phyloP scores from a whole-genome alignment of 169 alveolate genomes.

The Blepharisma undulans region DNA sequence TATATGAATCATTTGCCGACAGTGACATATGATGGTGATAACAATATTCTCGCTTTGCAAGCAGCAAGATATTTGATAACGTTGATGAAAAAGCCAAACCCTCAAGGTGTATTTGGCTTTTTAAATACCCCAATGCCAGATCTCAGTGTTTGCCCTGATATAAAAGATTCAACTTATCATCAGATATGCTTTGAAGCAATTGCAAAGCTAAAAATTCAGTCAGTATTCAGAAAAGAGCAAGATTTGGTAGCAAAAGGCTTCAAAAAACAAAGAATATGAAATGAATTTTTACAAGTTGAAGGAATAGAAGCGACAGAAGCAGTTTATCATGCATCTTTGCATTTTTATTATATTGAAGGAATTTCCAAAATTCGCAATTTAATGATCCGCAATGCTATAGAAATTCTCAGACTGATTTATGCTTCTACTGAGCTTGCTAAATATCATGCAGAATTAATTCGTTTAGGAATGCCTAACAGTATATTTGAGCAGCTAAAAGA shows the following conservation, averaged over 20 bases:
- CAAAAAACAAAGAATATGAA: neutral
- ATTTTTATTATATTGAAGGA: neutral
- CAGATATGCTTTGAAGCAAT: neutral
- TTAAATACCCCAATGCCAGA: neutral
- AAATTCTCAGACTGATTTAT: neutral
- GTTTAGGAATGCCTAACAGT: neutral
- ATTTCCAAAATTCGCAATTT: neutral
- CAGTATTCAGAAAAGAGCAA: neutral
- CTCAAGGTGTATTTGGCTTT: neutral
- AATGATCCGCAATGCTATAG: neutral
- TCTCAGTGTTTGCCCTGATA: neutral
- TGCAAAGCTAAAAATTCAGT: neutral
- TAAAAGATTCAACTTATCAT: neutral
- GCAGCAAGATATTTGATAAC: constrained; percentile 30
- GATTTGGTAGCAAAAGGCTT: neutral
- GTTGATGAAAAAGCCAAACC: neutral
- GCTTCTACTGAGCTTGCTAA: neutral
- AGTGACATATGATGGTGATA: constrained; percentile 68
- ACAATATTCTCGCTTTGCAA: constrained; percentile 50
- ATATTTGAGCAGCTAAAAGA: neutral
- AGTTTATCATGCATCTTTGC: neutral
- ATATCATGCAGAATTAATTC: neutral
- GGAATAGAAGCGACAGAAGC: constrained; percentile 28
- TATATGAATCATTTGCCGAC: constrained; percentile 18
- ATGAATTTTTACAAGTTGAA: neutral